Conservation (phyloP, 2,329 filamentous ascomycete genomes). For the Talaromyces sp. region DNA sequence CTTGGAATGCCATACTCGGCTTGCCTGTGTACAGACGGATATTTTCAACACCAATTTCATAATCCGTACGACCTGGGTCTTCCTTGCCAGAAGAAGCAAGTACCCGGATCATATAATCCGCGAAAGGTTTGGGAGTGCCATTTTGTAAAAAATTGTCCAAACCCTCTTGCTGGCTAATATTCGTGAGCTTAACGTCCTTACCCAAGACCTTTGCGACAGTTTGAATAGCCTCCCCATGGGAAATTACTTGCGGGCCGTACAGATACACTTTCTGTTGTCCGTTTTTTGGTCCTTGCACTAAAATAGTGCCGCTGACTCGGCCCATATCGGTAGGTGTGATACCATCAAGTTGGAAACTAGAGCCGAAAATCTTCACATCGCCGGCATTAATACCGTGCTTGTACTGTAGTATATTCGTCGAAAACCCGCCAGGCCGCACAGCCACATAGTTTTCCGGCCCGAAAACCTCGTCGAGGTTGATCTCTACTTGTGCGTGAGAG, state of each 20-base stretch:
- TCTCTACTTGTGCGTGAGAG: slow-evolving; percentile 41
- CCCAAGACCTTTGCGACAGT: slow-evolving; percentile 26
- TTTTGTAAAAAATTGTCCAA: slow-evolving; percentile 10
- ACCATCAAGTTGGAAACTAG: slow-evolving; percentile 30
- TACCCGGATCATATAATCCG: slow-evolving; percentile 14
- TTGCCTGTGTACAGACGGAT: slow-evolving; percentile 27
- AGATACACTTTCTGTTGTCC: slow-evolving; percentile 28
- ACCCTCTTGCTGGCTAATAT: slow-evolving; percentile 18
- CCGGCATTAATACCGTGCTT: slow-evolving; percentile 22
- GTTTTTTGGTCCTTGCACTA: slow-evolving; percentile 27
- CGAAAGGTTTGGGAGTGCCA: slow-evolving; percentile 15
- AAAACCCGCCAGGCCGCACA: slow-evolving; percentile 41
- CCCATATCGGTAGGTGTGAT: slow-evolving; percentile 44
- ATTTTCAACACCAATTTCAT: slow-evolving; percentile 21
- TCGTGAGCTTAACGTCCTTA: slow-evolving; percentile 24
- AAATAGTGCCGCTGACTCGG: slow-evolving; percentile 33
- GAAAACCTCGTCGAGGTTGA: slow-evolving; percentile 37
- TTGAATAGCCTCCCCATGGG: slow-evolving; percentile 21
- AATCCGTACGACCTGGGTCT: slow-evolving; percentile 10
- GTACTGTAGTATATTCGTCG: slow-evolving; percentile 35
- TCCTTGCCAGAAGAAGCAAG: slow-evolving; percentile 2
- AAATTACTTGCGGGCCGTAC: slow-evolving; percentile 31
- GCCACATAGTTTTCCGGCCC: slow-evolving; percentile 33
- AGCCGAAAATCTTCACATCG: slow-evolving; percentile 26
- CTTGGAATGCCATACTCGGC: slow-evolving; percentile 22